Evolutionary conservation across 2,329 filamentous ascomycete genomes (phyloP), one percentile per base, ranked within the genome.

Genomic region (Xylaria hypoxylon): DNA sequence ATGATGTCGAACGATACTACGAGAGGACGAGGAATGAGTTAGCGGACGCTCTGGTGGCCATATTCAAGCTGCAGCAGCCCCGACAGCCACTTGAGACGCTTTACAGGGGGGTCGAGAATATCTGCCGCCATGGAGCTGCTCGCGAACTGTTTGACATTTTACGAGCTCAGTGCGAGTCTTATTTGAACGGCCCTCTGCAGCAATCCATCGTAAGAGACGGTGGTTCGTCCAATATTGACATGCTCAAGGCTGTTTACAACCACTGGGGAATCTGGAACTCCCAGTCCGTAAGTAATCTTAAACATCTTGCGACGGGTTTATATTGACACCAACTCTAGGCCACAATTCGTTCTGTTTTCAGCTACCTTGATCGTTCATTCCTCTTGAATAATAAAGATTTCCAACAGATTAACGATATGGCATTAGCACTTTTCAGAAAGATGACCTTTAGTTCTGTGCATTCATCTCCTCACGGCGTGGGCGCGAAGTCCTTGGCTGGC

Each of bases 311-410:
- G 10, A 48, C 35, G 10, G 19, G 44, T 38, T 6, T 5, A 55
- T 53, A 51, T 60, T 72, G 35, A 70, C 65, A 48, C 40, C 15
- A 11, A 58, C 22, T 42, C 59, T 28, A 74, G 68, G 87, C 89
- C 70, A 89, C 90, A 15, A 87, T 99, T 59, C 89, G 94, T 55
- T 95, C 92, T 69, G 91, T 96, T 44, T 98, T 97, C 80, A 97
- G 94, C 81, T 99, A 94, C 75, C 86, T 99, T 70, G 95, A 99
- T 77, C 90, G 96, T 69, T 92, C 94, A 2, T 97, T 94, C 76
- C 85, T 99, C 7, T 83, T 97, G 2, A 90, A 91, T 64, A 89
- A 90, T 51, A 89, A 90, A 71, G 88, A 90, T 24, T 80, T 86
- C 40, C 85, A 86, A 10, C 91, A 91, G 38, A 88, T 99, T 63